A percentile compares a stretch with the other conserved stretches of the same genome.
These are phyloP conservation scores for Aurifilum marmelostoma DNA, from an alignment of 2,329 filamentous ascomycete species.

Conservation along the genomic window DNA sequence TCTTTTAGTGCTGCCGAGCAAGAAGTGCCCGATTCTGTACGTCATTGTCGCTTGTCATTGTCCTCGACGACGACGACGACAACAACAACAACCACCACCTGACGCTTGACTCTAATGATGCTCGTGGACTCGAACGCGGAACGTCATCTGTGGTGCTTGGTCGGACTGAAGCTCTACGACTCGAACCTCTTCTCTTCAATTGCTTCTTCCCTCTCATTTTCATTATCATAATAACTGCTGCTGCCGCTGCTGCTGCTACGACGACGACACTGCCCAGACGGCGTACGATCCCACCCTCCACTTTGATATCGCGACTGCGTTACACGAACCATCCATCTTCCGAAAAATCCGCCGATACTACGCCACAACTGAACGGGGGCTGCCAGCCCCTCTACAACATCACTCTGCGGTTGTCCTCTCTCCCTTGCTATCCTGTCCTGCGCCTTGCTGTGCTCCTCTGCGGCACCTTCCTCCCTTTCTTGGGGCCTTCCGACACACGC, in stretches of 20 bases:
- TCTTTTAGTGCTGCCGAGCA: not conserved
- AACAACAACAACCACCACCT: too few species aligned
- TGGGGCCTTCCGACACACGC: not conserved
- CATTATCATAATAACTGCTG: not conserved
- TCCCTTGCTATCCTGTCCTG: not conserved
- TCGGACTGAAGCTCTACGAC: not conserved
- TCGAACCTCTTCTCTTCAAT: not conserved
- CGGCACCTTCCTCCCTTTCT: not conserved
- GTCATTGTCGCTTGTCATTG: slow-evolving; percentile 7
- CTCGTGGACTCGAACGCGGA: not conserved
- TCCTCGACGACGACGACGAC: not conserved
- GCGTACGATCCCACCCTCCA: not conserved
- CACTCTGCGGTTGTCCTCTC: not conserved
- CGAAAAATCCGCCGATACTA: not conserved
- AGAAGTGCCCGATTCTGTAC: slow-evolving; percentile 3
- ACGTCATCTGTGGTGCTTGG: not conserved
- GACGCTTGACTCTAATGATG: not conserved
- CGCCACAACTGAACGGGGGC: slow-evolving; percentile 5
- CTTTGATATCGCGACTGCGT: not conserved
- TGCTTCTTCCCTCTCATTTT: not conserved
- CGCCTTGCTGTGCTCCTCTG: not conserved
- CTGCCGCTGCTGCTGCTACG: not conserved
- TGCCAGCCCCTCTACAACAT: not conserved
- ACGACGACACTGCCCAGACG: not conserved
- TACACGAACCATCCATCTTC: not conserved